Evolutionary conservation across 768 basidiomycete genomes (phyloP).

Genomic region (Leccinum variicolor): DNA sequence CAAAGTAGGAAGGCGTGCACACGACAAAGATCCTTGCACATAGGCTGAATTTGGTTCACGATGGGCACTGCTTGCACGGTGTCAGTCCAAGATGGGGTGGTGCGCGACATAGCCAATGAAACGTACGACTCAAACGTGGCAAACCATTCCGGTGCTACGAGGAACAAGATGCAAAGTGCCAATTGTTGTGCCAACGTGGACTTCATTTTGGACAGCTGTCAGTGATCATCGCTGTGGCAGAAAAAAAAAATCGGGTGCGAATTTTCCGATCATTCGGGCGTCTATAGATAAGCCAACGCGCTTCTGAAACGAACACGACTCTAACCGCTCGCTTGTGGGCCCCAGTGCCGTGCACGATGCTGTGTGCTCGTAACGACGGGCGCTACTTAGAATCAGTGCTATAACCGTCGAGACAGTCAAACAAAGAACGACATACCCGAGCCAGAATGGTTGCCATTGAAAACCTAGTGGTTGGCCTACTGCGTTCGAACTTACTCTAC

Average conservation of each 20-base stretch:
- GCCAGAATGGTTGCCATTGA: background rate
- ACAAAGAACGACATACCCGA: background rate
- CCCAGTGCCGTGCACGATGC: background rate
- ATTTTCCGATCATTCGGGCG: background rate
- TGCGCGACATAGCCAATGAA: background rate
- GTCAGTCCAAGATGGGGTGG: background rate
- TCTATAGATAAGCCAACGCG: background rate
- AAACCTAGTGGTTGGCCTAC: background rate
- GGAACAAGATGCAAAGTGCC: background rate
- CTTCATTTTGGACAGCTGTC: background rate
- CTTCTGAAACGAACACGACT: background rate
- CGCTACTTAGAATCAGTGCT: background rate
- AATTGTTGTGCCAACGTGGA: background rate
- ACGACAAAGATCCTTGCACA: background rate
- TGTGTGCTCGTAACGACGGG: background rate
- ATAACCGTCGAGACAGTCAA: background rate
- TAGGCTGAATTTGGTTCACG: background rate
- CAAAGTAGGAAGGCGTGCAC: background rate
- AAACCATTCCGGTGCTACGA: background rate
- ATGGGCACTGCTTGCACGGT: background rate
- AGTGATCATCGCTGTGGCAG: background rate
- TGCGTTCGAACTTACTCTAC: background rate
- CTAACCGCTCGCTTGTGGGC: background rate
- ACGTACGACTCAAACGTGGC: slow-evolving; percentile 1
- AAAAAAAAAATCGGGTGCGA: background rate